Evolutionary conservation across 2,329 filamentous ascomycete species (phyloP).

Genomic region (Penicillium polonicum): DNA sequence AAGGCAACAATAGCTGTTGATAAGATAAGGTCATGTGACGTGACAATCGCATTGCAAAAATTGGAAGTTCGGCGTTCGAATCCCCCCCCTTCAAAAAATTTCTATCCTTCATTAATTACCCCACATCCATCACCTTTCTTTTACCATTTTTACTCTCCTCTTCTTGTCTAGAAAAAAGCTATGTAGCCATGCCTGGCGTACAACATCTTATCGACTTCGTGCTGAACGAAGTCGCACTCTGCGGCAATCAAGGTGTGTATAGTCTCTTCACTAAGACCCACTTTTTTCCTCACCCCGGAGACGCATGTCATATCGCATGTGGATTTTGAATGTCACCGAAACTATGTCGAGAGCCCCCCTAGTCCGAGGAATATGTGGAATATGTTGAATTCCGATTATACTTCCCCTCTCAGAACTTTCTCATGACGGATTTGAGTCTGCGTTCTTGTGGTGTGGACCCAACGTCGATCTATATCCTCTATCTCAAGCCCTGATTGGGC

Average conservation of each 20-base stretch:
- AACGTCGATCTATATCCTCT: neutral
- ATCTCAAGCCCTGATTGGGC: neutral
- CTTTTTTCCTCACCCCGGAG: constrained; percentile 18
- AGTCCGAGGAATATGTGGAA: neutral
- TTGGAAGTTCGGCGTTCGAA: constrained; percentile 29
- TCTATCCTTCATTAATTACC: constrained; percentile 13
- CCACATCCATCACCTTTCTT: neutral
- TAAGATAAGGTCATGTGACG: neutral
- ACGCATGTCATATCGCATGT: constrained; percentile 9
- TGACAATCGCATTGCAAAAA: constrained; percentile 9
- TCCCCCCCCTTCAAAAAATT: constrained; percentile 22
- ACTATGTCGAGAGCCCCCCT: neutral
- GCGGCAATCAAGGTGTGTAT: constrained; percentile 57
- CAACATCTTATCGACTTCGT: constrained; percentile 59
- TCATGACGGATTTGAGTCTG: neutral
- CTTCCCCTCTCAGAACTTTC: neutral
- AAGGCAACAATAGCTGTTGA: neutral
- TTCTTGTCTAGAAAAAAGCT: neutral
- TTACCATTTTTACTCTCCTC: neutral
- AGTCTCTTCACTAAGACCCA: constrained; percentile 22
- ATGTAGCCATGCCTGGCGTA: constrained; percentile 49
- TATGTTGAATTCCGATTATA: neutral
- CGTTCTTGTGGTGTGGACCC: neutral
- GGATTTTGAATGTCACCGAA: neutral
- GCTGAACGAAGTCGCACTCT: constrained; percentile 59